phyloP scores from a whole-genome alignment of 139 green algal species.

The Volvox africanus region DNA sequence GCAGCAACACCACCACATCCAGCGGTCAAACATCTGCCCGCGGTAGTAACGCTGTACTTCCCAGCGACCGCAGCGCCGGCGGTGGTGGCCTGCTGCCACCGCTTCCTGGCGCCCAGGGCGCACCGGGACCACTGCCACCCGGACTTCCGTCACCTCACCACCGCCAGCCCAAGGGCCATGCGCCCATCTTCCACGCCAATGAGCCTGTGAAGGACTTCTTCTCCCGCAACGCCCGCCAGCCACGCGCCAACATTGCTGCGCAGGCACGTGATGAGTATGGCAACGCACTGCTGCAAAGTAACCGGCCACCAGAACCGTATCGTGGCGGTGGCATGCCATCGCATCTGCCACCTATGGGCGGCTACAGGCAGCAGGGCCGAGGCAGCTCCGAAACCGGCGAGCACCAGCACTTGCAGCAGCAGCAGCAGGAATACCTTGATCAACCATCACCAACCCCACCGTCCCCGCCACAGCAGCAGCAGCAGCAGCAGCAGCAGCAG shows the following conservation, averaged over 20 bases:
- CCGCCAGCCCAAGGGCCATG: conserved; percentile 18
- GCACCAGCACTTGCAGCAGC: background rate
- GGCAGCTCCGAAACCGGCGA: too few relatives aligned
- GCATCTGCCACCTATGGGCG: conserved; percentile 18
- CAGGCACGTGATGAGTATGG: background rate
- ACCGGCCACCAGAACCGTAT: conserved; percentile 37
- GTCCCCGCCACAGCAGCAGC: background rate
- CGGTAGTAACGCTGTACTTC: background rate
- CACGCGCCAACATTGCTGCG: background rate
- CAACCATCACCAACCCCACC: too few relatives aligned
- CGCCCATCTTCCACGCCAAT: conserved; percentile 51
- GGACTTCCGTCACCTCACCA: conserved; percentile 16
- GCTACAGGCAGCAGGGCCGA: background rate
- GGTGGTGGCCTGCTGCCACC: conserved; percentile 11
- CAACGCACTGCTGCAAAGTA: background rate
- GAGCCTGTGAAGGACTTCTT: conserved; percentile 51
- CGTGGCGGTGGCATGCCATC: background rate
- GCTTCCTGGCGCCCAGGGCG: background rate
- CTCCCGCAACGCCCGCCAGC: conserved; percentile 22
- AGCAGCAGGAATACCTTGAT: background rate
- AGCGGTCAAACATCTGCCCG: background rate
- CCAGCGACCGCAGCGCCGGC: background rate
- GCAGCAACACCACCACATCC: background rate
- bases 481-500: background rate
- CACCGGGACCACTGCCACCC: background rate